phyloP scores from a whole-genome alignment of 768 basidiomycete genomes.

The Panaeolus cyanescens region DNA sequence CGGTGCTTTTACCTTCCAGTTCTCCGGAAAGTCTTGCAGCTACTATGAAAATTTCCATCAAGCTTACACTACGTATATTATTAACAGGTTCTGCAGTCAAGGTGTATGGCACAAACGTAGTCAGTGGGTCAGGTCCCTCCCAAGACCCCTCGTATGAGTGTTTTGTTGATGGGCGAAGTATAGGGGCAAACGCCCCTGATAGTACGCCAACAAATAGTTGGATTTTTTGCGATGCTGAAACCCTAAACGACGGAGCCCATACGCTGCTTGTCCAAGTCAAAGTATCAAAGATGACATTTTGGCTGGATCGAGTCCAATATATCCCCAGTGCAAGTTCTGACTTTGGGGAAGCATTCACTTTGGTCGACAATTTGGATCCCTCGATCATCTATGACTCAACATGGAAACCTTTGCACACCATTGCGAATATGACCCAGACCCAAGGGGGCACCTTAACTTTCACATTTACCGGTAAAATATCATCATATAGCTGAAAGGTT shows the following conservation, averaged over 20 bases:
- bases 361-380: neutral
- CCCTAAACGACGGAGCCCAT: slow-evolving; percentile 9
- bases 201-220: slow-evolving; percentile 8
- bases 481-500: no score
- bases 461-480: neutral
- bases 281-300: slow-evolving; percentile 8
- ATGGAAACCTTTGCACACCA: neutral
- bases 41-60: no score
- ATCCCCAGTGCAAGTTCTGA: slow-evolving; percentile 1
- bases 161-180: slow-evolving; percentile 7
- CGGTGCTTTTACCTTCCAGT: slow-evolving; percentile 24
- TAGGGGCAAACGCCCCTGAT: neutral
- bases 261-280: slow-evolving; percentile 9
- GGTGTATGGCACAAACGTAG: neutral
- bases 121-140: slow-evolving; percentile 5
- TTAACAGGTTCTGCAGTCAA: neutral
- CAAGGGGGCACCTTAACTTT: neutral
- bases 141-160: slow-evolving; percentile 10
- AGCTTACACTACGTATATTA: no score
- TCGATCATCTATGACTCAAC: neutral
- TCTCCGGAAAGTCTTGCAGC: slow-evolving; percentile 20
- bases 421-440: neutral
- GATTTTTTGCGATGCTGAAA: neutral
- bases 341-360: no score
- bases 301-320: slow-evolving; percentile 8